Conservation (phyloP, 1,139 yeast species). For the Pichia sp. region DNA sequence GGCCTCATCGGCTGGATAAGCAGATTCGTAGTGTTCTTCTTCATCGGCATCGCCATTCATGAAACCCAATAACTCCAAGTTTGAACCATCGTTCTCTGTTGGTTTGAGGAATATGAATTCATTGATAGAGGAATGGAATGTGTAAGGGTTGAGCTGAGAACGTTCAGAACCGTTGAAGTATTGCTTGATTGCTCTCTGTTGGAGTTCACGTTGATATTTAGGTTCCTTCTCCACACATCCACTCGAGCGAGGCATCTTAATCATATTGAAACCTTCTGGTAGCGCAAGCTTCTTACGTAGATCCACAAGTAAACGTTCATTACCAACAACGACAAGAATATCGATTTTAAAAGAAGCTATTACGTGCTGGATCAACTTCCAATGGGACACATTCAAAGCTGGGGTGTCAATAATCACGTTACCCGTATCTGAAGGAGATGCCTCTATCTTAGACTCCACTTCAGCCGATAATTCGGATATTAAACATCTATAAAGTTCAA, state of each 20-base stretch:
- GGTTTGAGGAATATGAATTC: slow-evolving; percentile 48
- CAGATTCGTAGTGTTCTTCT: slow-evolving; percentile 41
- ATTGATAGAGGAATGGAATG: slow-evolving; percentile 47
- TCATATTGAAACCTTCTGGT: slow-evolving; percentile 31
- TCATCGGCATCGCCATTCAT: slow-evolving; percentile 40
- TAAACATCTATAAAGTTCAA: slow-evolving; percentile 32
- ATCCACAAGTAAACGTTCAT: slow-evolving; percentile 60
- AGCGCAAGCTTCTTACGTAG: slow-evolving; percentile 43
- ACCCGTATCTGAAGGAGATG: slow-evolving; percentile 23
- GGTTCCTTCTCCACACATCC: slow-evolving; percentile 76
- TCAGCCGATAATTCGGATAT: slow-evolving; percentile 11
- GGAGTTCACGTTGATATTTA: slow-evolving; percentile 57
- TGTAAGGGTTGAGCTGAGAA: slow-evolving; percentile 70
- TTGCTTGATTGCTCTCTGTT: slow-evolving; percentile 72
- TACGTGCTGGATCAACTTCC: slow-evolving; percentile 47
- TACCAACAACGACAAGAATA: slow-evolving; percentile 51
- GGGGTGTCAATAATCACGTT: slow-evolving; percentile 87
- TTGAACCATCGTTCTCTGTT: slow-evolving; percentile 24
- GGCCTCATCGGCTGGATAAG: not conserved
- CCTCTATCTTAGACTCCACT: slow-evolving; percentile 8
- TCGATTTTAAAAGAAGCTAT: slow-evolving; percentile 58
- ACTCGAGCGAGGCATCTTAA: slow-evolving; percentile 64
- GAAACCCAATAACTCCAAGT: slow-evolving; percentile 17
- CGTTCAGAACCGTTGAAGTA: slow-evolving; percentile 78
- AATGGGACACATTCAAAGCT: slow-evolving; percentile 43